phyloP scores from a whole-genome alignment of 163 green algal genomes.

The Chlorella variabilis region DNA sequence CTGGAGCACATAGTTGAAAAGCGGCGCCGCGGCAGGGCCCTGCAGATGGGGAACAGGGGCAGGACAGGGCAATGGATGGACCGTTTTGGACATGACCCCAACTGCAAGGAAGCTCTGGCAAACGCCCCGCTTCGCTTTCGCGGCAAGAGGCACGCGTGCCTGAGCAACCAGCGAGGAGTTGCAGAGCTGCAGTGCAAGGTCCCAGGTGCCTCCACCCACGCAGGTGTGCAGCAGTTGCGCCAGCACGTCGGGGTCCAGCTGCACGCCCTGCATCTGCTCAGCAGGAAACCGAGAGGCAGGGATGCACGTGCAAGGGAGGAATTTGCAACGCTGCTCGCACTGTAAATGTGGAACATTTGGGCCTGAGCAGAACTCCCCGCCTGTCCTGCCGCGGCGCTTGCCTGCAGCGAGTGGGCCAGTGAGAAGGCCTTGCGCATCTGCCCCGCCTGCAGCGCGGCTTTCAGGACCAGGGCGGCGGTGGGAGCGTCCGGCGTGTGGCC shows the following conservation, averaged over 20 bases:
- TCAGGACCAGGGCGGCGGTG: constrained; percentile 25
- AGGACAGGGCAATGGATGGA: not conserved
- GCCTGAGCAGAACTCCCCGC: too few species aligned
- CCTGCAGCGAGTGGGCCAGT: constrained; percentile 31
- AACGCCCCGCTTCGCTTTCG: too few species aligned
- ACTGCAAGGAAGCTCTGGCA: too few species aligned
- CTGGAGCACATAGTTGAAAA: constrained; percentile 37
- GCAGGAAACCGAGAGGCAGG: not conserved
- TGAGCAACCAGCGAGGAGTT: not conserved
- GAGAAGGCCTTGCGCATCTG: constrained; percentile 30
- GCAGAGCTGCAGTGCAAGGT: constrained; percentile 39
- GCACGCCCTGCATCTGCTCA: constrained; percentile 18
- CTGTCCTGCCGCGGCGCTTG: too few species aligned
- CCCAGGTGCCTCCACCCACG: constrained; percentile 4
- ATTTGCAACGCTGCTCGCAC: too few species aligned
- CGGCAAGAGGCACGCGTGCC: too few species aligned
- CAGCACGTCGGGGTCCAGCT: constrained; percentile 10
- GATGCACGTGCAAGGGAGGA: not conserved
- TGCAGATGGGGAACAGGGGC: not conserved
- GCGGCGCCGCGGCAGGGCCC: constrained; percentile 1
- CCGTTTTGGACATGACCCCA: too few species aligned
- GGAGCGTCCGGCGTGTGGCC: constrained; percentile 29
- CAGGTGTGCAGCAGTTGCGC: constrained; percentile 20
- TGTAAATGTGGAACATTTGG: too few species aligned
- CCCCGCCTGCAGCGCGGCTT: constrained; percentile 4